phyloP scores from a whole-genome alignment of 257 asterid genomes.

The Mentha longifolia region DNA sequence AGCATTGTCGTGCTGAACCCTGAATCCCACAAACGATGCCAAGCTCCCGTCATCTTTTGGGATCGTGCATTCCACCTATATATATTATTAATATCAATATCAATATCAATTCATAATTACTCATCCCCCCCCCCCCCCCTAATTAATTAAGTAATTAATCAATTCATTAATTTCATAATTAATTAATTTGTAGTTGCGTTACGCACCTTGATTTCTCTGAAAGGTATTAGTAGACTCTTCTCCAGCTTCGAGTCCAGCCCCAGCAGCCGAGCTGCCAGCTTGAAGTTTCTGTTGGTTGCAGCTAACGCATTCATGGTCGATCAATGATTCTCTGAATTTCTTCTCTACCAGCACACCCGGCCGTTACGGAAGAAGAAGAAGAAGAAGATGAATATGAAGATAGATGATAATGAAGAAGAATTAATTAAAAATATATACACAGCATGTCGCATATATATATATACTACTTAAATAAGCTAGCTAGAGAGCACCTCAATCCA shows the following conservation, averaged over 20 bases:
- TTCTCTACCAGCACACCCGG: background rate
- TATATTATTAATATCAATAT: too few relatives aligned
- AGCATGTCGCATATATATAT: too few relatives aligned
- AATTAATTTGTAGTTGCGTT: too few relatives aligned
- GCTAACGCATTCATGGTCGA: slow-evolving; percentile 85
- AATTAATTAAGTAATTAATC: too few relatives aligned
- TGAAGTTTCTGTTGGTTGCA: slow-evolving; percentile 94
- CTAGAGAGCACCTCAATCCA: too few relatives aligned
- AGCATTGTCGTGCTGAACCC: slow-evolving; percentile 94
- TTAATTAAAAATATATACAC: too few relatives aligned
- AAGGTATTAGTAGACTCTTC: slow-evolving; percentile 84
- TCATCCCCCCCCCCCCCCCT: too few relatives aligned
- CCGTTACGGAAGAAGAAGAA: background rate
- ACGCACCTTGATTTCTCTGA: slow-evolving; percentile 85
- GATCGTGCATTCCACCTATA: slow-evolving; percentile 89
- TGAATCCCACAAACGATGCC: slow-evolving; percentile 87
- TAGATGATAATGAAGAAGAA: too few relatives aligned
- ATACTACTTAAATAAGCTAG: too few relatives aligned
- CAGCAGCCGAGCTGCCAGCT: slow-evolving; percentile 78
- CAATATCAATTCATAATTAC: too few relatives aligned
- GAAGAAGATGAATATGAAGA: too few relatives aligned
- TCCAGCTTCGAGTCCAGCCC: slow-evolving; percentile 92
- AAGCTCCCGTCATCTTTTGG: slow-evolving; percentile 92
- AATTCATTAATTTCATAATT: too few relatives aligned
- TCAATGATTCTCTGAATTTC: background rate